phyloP scores from a whole-genome alignment of 345 rosid genomes.

The Lepidium africanum region DNA sequence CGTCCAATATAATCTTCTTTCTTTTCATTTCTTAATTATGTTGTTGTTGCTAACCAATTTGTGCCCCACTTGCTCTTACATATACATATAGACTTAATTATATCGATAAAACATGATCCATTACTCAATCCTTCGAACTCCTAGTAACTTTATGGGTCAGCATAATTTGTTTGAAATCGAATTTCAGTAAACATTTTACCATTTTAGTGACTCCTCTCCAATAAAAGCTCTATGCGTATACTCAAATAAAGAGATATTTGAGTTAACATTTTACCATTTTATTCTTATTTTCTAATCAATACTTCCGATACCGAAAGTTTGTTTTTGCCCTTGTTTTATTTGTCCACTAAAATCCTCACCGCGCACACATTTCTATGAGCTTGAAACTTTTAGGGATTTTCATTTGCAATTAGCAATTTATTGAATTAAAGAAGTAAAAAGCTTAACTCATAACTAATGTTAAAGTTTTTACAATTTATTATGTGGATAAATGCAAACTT shows the following conservation, averaged over 20 bases:
- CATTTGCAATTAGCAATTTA: neutral
- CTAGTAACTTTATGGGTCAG: too few species aligned
- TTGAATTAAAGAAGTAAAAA: neutral
- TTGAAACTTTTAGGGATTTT: neutral
- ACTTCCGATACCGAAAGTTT: conserved; percentile 23
- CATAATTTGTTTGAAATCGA: too few species aligned
- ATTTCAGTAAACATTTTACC: too few species aligned
- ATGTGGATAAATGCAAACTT: neutral
- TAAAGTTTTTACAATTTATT: neutral
- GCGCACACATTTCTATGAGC: neutral
- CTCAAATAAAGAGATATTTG: neutral
- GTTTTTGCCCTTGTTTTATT: neutral
- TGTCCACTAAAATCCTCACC: neutral
- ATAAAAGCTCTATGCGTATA: too few species aligned
- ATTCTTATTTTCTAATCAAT: neutral
- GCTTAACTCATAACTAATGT: neutral
- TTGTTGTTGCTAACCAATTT: conserved; percentile 1
- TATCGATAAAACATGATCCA: too few species aligned
- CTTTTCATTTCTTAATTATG: conserved; percentile 1
- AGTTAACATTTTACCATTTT: too few species aligned
- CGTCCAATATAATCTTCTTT: neutral
- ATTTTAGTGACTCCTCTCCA: too few species aligned
- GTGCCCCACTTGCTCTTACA: neutral
- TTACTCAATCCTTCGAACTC: too few species aligned
- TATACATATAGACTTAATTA: too few species aligned